Conservation (phyloP, 257 asterid species). For the Gentiana dahurica region DNA sequence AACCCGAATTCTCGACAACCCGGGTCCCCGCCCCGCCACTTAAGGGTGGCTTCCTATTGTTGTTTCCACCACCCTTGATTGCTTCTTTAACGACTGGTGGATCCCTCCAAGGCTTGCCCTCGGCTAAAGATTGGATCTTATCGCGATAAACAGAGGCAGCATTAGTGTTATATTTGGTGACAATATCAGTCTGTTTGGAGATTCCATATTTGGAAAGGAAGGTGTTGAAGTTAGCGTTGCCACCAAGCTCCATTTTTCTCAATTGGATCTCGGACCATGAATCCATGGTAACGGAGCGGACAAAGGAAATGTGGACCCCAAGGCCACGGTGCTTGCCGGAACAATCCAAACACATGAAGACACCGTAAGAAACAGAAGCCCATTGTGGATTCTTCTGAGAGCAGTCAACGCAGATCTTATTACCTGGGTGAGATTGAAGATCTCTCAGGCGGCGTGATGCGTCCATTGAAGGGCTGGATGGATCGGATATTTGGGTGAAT, state of each 20-base stretch:
- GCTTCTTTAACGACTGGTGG: slow-evolving; percentile 65
- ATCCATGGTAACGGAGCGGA: slow-evolving; percentile 95
- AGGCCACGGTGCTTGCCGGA: slow-evolving; percentile 79
- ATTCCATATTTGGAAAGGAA: slow-evolving; percentile 52
- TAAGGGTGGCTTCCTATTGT: slow-evolving; percentile 44
- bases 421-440: slow-evolving; percentile 53
- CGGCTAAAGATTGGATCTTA: slow-evolving; percentile 70
- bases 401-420: slow-evolving; percentile 79
- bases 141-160: slow-evolving; percentile 72
- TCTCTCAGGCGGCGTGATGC: slow-evolving; percentile 68
- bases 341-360: slow-evolving; percentile 81
- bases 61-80: slow-evolving; percentile 1
- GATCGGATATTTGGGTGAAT: no score
- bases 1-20: slow-evolving; percentile 40
- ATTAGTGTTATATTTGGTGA: slow-evolving; percentile 57
- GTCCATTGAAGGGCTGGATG: slow-evolving; percentile 24
- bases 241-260: slow-evolving; percentile 65
- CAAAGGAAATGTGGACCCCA: slow-evolving; percentile 89
- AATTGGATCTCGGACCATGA: slow-evolving; percentile 93
- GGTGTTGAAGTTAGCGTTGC: slow-evolving; percentile 51
- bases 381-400: slow-evolving; percentile 79
- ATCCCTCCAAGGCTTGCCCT: slow-evolving; percentile 77
- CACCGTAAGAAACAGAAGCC: slow-evolving; percentile 79
- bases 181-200: slow-evolving; percentile 62
- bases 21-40: slow-evolving; percentile 20